A percentile compares a stretch with the other conserved stretches of the same genome.
phyloP scores from a whole-genome alignment of 1,284 basidiomycete species.

The Austropuccinia psidii region DNA sequence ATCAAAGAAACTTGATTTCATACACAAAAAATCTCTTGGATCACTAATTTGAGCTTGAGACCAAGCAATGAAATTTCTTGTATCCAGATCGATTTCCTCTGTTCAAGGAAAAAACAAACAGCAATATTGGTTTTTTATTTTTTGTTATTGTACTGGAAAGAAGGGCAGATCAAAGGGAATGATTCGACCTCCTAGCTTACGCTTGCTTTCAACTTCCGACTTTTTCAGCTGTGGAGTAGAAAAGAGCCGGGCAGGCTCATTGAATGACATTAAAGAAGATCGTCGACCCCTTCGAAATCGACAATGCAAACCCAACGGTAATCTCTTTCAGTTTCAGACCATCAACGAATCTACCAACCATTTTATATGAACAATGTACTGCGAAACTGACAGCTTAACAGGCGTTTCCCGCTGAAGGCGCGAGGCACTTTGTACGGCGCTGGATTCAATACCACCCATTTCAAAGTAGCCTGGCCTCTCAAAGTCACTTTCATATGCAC shows the following conservation, averaged over 20 bases:
- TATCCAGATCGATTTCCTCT: slow-evolving; percentile 17
- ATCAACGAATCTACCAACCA: not conserved
- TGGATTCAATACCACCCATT: not conserved
- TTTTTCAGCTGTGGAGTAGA: slow-evolving; percentile 11
- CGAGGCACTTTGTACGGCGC: slow-evolving; percentile 1
- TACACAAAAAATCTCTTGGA: slow-evolving; percentile 32
- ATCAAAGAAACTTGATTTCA: not conserved
- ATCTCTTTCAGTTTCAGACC: too few species aligned
- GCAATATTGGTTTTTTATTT: not conserved
- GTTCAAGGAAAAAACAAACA: not conserved
- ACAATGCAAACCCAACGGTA: not conserved
- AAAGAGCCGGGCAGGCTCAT: slow-evolving; percentile 13
- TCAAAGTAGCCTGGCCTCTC: not conserved
- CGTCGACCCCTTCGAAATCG: not conserved
- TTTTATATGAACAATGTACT: too few species aligned
- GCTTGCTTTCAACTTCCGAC: too few species aligned
- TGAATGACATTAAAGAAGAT: not conserved
- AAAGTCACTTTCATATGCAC: slow-evolving; percentile 7
- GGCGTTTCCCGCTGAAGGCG: slow-evolving; percentile 27
- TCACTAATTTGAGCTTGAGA: slow-evolving; percentile 15
- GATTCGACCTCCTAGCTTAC: too few species aligned
- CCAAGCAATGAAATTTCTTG: slow-evolving; percentile 27
- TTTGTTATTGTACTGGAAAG: not conserved
- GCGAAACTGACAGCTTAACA: slow-evolving; percentile 10
- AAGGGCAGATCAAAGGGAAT: too few species aligned